Conservation (phyloP, 2,329 filamentous ascomycete genomes). For the Bipolaris sorokiniana region DNA sequence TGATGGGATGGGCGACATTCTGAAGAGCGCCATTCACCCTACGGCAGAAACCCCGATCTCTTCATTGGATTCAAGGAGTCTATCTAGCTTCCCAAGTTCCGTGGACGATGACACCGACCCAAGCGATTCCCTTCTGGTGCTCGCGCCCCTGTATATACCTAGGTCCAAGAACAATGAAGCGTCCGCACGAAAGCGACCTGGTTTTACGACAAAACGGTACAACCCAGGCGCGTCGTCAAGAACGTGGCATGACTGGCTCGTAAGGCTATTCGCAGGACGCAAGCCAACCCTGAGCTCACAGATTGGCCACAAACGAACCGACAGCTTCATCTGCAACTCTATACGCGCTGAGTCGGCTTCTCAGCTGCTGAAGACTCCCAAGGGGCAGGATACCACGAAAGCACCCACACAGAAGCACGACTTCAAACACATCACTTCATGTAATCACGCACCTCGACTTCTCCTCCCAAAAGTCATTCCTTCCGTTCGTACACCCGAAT, state of each 20-base stretch:
- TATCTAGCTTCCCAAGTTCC: not conserved
- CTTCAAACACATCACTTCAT: not conserved
- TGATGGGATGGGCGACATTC: not conserved
- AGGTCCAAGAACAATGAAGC: not conserved
- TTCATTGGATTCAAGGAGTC: not conserved
- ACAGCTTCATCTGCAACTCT: not conserved
- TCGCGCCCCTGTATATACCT: not conserved
- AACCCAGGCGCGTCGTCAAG: not conserved
- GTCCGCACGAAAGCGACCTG: not conserved
- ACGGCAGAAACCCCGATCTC: not conserved
- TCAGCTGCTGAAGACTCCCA: not conserved
- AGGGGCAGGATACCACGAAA: not conserved
- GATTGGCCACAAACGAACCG: not conserved
- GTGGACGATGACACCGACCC: constrained; percentile 4
- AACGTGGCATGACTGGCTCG: constrained; percentile 10
- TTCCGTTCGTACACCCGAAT: not conserved
- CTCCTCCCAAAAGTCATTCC: constrained; percentile 7
- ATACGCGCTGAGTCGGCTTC: not conserved
- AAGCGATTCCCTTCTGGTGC: constrained; percentile 3
- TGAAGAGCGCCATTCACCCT: not conserved
- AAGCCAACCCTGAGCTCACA: not conserved
- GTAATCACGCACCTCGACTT: constrained; percentile 2
- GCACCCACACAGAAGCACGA: not conserved
- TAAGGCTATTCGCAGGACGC: constrained; percentile 22
- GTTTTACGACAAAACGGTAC: not conserved